Conservation (phyloP, 2,329 filamentous ascomycete species). For the Hypoxylon sp. region DNA sequence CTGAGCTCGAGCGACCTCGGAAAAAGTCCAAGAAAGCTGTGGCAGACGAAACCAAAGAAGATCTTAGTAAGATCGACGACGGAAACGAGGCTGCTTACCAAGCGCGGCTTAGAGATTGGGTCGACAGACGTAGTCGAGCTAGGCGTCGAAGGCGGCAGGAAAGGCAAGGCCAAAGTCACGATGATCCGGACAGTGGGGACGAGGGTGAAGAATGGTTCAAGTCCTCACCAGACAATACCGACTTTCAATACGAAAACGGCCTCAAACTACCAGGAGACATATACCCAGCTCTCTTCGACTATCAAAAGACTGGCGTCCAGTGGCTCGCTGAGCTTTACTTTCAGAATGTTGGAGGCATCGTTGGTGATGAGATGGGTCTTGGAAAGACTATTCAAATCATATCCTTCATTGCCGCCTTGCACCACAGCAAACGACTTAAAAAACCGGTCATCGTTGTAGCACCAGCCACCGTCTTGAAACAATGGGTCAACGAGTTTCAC, state of each 20-base stretch:
- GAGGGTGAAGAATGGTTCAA: conserved; percentile 76
- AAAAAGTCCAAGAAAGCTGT: conserved; percentile 54
- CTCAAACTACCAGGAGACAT: conserved; percentile 91
- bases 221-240: conserved; percentile 82
- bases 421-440: conserved; percentile 86
- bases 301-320: conserved; percentile 95
- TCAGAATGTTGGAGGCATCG: conserved; percentile 89
- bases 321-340: conserved; percentile 94
- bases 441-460: conserved; percentile 92
- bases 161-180: conserved; percentile 50
- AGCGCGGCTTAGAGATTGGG: conserved; percentile 78
- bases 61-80: conserved; percentile 77
- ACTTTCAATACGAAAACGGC: conserved; percentile 77
- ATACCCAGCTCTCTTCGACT: conserved; percentile 90
- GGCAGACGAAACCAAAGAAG: conserved; percentile 54
- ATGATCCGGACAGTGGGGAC: conserved; percentile 47
- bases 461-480: conserved; percentile 91
- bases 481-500: conserved; percentile 99
- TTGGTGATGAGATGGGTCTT: conserved; percentile 98
- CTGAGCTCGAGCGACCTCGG: conserved; percentile 50
- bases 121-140: conserved; percentile 67
- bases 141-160: conserved; percentile 54
- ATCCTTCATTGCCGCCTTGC: conserved; percentile 86
- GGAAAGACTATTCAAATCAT: conserved; percentile 83
- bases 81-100: conserved; percentile 87